Conservation (phyloP, 1,139 yeast genomes). For the Lodderomyces oxycetoniae region DNA sequence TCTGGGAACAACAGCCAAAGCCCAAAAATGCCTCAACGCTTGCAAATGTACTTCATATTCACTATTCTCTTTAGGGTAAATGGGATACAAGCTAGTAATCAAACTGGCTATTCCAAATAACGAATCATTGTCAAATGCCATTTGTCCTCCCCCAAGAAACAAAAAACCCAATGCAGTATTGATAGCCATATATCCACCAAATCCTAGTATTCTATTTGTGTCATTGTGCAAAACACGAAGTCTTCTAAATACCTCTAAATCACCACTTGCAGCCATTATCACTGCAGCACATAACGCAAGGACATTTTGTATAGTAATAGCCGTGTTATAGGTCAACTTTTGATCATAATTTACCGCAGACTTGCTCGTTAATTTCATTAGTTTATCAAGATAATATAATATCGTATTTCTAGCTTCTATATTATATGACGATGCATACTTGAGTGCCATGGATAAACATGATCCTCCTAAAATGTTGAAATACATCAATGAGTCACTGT, state of each 20-base stretch:
- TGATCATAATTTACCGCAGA: slow-evolving; percentile 54
- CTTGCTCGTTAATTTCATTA: slow-evolving; percentile 50
- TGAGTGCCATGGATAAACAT: slow-evolving; percentile 70
- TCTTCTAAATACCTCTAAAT: slow-evolving; percentile 69
- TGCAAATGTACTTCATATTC: slow-evolving; percentile 65
- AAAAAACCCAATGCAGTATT: slow-evolving; percentile 84
- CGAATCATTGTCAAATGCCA: slow-evolving; percentile 62
- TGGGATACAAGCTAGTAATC: slow-evolving; percentile 70
- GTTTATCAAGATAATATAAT: slow-evolving; percentile 56
- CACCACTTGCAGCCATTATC: slow-evolving; percentile 91
- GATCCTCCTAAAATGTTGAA: slow-evolving; percentile 72
- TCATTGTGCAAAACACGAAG: slow-evolving; percentile 64
- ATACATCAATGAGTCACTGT: slow-evolving; percentile 62
- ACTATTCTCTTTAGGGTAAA: slow-evolving; percentile 49
- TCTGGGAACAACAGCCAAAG: slow-evolving; percentile 73
- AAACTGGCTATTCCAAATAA: slow-evolving; percentile 70
- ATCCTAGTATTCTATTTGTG: slow-evolving; percentile 44
- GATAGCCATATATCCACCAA: slow-evolving; percentile 74
- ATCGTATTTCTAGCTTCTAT: slow-evolving; percentile 52
- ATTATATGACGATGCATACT: slow-evolving; percentile 69
- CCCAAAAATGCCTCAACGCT: slow-evolving; percentile 90
- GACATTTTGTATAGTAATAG: slow-evolving; percentile 54
- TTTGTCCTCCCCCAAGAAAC: slow-evolving; percentile 91
- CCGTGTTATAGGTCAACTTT: slow-evolving; percentile 52
- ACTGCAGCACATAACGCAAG: slow-evolving; percentile 63